A percentile compares a stretch with the other conserved stretches of the same genome.
Conservation (phyloP, 176 grass and related monocot species). For the Eragrostis curvula region DNA sequence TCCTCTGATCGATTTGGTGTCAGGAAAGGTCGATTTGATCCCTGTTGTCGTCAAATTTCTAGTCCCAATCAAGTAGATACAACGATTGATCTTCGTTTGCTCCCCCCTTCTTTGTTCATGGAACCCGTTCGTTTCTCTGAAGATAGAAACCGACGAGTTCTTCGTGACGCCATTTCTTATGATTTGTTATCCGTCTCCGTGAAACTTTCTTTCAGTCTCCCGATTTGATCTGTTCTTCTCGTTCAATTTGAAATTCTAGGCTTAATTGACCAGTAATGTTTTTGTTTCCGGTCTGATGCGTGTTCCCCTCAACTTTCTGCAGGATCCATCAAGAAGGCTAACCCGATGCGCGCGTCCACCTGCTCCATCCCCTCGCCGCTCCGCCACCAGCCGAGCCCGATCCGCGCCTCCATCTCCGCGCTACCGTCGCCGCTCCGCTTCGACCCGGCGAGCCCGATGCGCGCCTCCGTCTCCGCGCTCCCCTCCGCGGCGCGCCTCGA, state of each 20-base stretch:
- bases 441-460: slow-evolving; percentile 9
- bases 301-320: not conserved
- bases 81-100: no score
- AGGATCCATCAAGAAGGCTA: slow-evolving; percentile 59
- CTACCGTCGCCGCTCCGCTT: not conserved
- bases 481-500: not conserved
- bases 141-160: not conserved
- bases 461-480: not conserved
- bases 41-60: no score
- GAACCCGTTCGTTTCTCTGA: slow-evolving; percentile 1
- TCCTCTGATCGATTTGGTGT: not conserved
- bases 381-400: slow-evolving; percentile 31
- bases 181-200: no score
- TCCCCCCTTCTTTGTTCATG: no score
- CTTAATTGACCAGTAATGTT: not conserved
- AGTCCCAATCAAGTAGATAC: no score
- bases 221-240: not conserved
- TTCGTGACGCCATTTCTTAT: not conserved
- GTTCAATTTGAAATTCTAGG: not conserved
- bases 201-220: not conserved
- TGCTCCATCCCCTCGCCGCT: slow-evolving; percentile 47
- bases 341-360: slow-evolving; percentile 50
- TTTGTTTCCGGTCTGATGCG: not conserved
- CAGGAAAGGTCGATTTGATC: no score
- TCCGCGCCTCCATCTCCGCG: slow-evolving; percentile 28